Evolutionary conservation across 257 asterid genomes (phyloP).

Genomic region (Paraleonurus japonicus): DNA sequence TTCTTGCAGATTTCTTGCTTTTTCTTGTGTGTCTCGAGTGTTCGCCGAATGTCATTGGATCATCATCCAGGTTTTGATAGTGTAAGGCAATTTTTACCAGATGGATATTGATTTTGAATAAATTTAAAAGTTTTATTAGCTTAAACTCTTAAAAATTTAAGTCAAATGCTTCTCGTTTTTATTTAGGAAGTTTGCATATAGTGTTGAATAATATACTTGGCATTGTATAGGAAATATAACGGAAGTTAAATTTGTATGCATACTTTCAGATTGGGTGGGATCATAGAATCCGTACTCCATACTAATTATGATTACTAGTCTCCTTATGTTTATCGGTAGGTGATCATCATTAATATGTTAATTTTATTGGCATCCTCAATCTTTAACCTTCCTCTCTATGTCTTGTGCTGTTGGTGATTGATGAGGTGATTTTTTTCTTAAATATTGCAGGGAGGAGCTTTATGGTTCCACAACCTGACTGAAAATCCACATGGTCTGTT

Average conservation of each 20-base stretch:
- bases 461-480: constrained; percentile 90
- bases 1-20: constrained; percentile 75
- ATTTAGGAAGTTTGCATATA: constrained; percentile 9
- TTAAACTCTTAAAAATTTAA: not conserved
- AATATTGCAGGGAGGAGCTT: constrained; percentile 70
- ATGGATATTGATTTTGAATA: constrained; percentile 7
- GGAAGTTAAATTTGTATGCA: not conserved
- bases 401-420: constrained; percentile 14
- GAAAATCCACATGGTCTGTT: constrained; percentile 66
- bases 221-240: constrained; percentile 1
- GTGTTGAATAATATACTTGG: not conserved
- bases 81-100: constrained; percentile 50
- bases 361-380: constrained; percentile 15
- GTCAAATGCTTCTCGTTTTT: constrained; percentile 22
- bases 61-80: constrained; percentile 92
- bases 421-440: constrained; percentile 19
- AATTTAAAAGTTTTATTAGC: constrained; percentile 15
- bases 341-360: not conserved
- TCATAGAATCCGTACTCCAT: not conserved
- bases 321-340: not conserved
- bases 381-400: not conserved
- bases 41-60: constrained; percentile 82
- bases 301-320: not conserved
- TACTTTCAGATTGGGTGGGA: not conserved
- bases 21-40: constrained; percentile 61